These are phyloP conservation scores for Moniliophthora roreri DNA, from an alignment of 1,284 basidiomycete species.

Conservation along the genomic window DNA sequence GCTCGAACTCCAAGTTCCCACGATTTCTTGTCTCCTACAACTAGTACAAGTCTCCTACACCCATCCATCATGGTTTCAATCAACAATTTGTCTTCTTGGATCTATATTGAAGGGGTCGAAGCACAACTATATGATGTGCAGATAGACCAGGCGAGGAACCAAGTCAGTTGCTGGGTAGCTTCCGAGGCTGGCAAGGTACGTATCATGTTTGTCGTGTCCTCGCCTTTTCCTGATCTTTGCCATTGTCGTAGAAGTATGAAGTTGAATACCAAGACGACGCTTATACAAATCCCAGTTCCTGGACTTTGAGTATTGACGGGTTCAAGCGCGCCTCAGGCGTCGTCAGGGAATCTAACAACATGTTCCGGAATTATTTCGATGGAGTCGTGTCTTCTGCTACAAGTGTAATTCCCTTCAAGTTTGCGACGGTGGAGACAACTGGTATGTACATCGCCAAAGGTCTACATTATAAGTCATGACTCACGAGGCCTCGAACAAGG, in stretches of 20 bases:
- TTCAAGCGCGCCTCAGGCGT: no score
- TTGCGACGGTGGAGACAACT: neutral
- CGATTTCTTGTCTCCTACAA: constrained; percentile 1
- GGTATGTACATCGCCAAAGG: no score
- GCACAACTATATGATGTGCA: constrained; percentile 18
- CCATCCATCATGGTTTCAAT: constrained; percentile 19
- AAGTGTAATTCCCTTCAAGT: neutral
- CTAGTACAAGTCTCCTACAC: no score
- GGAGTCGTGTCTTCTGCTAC: neutral
- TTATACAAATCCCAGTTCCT: no score
- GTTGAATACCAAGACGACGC: no score
- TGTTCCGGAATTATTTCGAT: no score
- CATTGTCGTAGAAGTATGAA: no score
- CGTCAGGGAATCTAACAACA: no score
- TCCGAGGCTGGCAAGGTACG: constrained; percentile 28
- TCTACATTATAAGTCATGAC: neutral
- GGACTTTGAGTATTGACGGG: no score
- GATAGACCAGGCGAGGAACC: constrained; percentile 7
- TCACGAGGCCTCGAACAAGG: neutral
- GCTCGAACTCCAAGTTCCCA: no score
- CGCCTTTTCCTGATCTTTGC: no score
- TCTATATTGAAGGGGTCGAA: constrained; percentile 20
- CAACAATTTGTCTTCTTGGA: constrained; percentile 23
- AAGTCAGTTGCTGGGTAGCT: constrained; percentile 28
- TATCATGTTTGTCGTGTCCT: neutral